Base-by-base conservation (phyloP, 2,329 filamentous ascomycete genomes). In the Diaporthe helianthi region DNA sequence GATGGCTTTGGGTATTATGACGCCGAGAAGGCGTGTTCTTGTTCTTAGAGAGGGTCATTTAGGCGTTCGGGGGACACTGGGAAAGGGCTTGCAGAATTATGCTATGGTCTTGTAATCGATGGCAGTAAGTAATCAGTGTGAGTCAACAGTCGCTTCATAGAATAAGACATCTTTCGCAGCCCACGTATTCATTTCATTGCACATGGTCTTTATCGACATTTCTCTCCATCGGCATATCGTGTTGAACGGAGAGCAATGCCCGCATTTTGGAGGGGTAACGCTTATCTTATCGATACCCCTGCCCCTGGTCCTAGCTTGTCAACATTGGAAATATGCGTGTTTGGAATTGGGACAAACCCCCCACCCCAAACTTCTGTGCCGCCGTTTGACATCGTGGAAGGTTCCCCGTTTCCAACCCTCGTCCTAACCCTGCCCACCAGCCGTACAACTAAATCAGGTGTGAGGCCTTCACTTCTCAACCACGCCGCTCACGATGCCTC, bases 401-500 rank as follows among this genome's bases (percentile, higher is more conserved):
- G n/a, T n/a, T n/a, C n/a, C 22, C 52, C 26, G 8, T 9, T 24
- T 26, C 36, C 33, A 46, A 60, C 26, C 38, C 24, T 46, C 58
- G 41, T 58, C 58, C 58, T 58, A 49, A 36, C 58, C 58, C 58
- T 63, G 26, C 58, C 58, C 19, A 22, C 55, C 55, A 26, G 29
- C 26, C 58, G 19, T 24, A 24, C 41, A 17, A 33, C 9, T 24
- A n/a, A 17, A 17, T 29, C 44, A 63, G 13, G 17, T 9, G 24
- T 24, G 29, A 49, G 58, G 19, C 6, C 22, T 26, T 24, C 26
- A 24, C 44, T 2, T 17, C n/a, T 49, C 29, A 63, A 7, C 6
- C 41, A 33, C 41, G 41, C 19, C 36, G 5, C 33, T 13, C 44
- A 76, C 8, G 1, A 78, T 79, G 75, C 74, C 77, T 10, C 75